Conservation (phyloP, 345 rosid species). For the Cardamine resedifolia region DNA sequence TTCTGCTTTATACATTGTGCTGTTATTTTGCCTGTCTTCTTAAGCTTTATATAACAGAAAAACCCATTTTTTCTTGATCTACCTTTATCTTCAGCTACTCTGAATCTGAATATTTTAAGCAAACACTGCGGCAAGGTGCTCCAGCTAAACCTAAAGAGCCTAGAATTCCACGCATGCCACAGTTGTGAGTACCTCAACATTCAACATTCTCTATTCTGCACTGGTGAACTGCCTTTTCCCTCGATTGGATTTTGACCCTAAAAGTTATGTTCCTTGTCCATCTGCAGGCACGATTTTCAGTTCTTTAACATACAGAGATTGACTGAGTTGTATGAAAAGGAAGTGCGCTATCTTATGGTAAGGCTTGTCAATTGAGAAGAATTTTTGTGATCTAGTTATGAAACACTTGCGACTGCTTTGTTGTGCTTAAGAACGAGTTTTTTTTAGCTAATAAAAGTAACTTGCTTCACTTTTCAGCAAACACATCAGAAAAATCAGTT, state of each 20-base stretch:
- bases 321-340: constrained; percentile 95
- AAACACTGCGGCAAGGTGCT: constrained; percentile 94
- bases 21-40: constrained; percentile 4
- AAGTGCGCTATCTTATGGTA: constrained; percentile 98
- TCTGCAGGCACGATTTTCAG: constrained; percentile 91
- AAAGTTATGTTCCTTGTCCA: not conserved
- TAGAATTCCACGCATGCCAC: constrained; percentile 99
- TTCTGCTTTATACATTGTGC: constrained; percentile 15
- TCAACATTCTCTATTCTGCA: constrained; percentile 13
- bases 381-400: not conserved
- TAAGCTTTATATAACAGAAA: constrained; percentile 3
- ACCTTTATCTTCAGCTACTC: constrained; percentile 60
- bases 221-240: not conserved
- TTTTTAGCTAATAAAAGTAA: not conserved
- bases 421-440: not conserved
- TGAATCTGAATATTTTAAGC: constrained; percentile 94
- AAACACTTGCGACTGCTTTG: constrained; percentile 2
- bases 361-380: constrained; percentile 26
- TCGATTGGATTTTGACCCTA: not conserved
- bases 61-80: constrained; percentile 8
- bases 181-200: constrained; percentile 58
- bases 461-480: constrained; percentile 57
- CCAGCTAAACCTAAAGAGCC: constrained; percentile 95
- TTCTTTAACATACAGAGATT: constrained; percentile 95
- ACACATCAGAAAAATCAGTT: constrained; percentile 95